phyloP scores from a whole-genome alignment of 176 grass and related monocot genomes.

The sorghum (Sorghum bicolor) region Sorghum_bicolor_NCBIv3 NC_012870.2:75393001-75393500 shows the following conservation, averaged over 20 bases:
- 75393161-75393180: neutral
- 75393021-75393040: neutral
- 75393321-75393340: neutral
- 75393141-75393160: conserved; percentile 2
- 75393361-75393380: neutral
- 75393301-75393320: neutral
- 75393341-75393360: neutral
- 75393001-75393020: neutral
- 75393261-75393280: neutral
- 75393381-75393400: neutral
- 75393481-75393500: neutral
- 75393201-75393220: neutral
- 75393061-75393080: neutral
- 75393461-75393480: neutral
- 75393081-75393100: neutral
- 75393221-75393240: neutral
- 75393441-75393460: neutral
- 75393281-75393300: neutral
- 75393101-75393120: neutral
- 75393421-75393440: neutral
- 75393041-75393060: neutral
- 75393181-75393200: neutral
- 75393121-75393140: neutral
- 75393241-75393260: neutral
- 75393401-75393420: neutral